These are phyloP conservation scores for Trametes punicea DNA, from an alignment of 768 basidiomycete species.

Conservation along the genomic window DNA sequence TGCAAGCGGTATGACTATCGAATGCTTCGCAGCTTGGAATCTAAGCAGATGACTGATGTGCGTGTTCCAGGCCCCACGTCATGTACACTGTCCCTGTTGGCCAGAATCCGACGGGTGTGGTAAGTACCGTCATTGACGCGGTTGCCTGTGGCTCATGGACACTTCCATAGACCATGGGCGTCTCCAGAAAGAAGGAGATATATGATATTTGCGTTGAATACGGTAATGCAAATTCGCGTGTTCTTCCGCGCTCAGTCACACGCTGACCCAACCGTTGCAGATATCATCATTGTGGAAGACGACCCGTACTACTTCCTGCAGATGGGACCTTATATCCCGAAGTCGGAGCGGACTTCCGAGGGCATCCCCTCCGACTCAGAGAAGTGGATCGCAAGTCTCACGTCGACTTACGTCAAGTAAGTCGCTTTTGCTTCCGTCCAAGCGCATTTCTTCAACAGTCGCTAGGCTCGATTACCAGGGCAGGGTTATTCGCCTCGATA, in stretches of 20 bases:
- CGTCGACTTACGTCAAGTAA: slow-evolving; percentile 59
- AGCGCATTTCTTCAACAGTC: background rate
- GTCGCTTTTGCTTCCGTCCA: background rate
- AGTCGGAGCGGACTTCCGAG: slow-evolving; percentile 30
- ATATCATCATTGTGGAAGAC: slow-evolving; percentile 79
- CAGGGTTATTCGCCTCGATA: slow-evolving; percentile 79
- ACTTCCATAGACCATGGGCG: slow-evolving; percentile 50
- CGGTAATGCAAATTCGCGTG: slow-evolving; percentile 44
- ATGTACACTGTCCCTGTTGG: slow-evolving; percentile 79
- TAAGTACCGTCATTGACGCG: slow-evolving; percentile 32
- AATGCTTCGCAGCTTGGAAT: background rate
- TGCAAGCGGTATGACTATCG: slow-evolving; percentile 46
- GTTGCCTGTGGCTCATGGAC: background rate
- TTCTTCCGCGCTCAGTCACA: background rate
- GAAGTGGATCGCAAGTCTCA: slow-evolving; percentile 50
- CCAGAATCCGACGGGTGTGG: slow-evolving; percentile 79
- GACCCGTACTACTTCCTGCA: slow-evolving; percentile 83
- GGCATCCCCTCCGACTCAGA: slow-evolving; percentile 30
- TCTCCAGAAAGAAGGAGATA: slow-evolving; percentile 67
- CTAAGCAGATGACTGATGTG: background rate
- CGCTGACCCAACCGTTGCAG: slow-evolving; percentile 31
- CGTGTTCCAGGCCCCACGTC: slow-evolving; percentile 54
- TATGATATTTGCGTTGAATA: slow-evolving; percentile 83
- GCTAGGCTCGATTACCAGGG: slow-evolving; percentile 70
- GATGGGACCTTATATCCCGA: slow-evolving; percentile 50